Percentiles rank a stretch among this genome's conserved stretches.
phyloP scores from a whole-genome alignment of 768 basidiomycete species.

The Russula compacta region DNA sequence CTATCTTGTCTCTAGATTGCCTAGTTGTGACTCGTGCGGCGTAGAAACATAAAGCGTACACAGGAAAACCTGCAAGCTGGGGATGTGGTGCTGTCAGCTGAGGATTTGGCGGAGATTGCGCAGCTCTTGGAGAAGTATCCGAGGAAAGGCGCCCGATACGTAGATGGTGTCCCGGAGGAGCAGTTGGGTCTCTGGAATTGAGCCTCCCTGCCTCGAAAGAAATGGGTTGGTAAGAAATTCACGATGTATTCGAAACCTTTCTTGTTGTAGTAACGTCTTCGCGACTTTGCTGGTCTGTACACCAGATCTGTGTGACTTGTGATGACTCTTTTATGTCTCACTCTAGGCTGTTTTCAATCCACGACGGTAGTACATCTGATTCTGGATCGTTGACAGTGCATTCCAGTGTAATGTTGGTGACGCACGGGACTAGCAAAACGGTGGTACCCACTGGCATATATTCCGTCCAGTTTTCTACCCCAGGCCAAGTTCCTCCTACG shows the following conservation, averaged over 20 bases:
- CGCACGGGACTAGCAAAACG: too few relatives aligned
- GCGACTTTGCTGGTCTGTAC: too few relatives aligned
- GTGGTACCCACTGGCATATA: too few relatives aligned
- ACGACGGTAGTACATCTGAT: too few relatives aligned
- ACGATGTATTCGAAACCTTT: slow-evolving; percentile 1
- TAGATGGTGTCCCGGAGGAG: slow-evolving; percentile 18
- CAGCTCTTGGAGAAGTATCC: slow-evolving; percentile 28
- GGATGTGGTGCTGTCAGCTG: slow-evolving; percentile 27
- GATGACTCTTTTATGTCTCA: too few relatives aligned
- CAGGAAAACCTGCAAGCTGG: slow-evolving; percentile 35
- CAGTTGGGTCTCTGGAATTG: slow-evolving; percentile 26
- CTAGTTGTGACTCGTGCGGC: background rate
- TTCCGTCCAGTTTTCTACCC: too few relatives aligned
- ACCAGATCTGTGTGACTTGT: too few relatives aligned
- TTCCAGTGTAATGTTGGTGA: too few relatives aligned
- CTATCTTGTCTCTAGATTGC: background rate
- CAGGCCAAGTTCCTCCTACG: too few relatives aligned
- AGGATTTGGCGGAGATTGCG: slow-evolving; percentile 34
- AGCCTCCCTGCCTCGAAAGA: background rate
- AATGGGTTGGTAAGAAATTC: too few relatives aligned
- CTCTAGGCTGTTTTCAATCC: too few relatives aligned
- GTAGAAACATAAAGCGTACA: slow-evolving; percentile 33
- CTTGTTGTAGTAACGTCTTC: too few relatives aligned
- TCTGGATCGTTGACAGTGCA: background rate
- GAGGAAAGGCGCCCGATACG: slow-evolving; percentile 35